Base-by-base conservation (phyloP, 345 rosid genomes). In the Turritis glabra region DNA sequence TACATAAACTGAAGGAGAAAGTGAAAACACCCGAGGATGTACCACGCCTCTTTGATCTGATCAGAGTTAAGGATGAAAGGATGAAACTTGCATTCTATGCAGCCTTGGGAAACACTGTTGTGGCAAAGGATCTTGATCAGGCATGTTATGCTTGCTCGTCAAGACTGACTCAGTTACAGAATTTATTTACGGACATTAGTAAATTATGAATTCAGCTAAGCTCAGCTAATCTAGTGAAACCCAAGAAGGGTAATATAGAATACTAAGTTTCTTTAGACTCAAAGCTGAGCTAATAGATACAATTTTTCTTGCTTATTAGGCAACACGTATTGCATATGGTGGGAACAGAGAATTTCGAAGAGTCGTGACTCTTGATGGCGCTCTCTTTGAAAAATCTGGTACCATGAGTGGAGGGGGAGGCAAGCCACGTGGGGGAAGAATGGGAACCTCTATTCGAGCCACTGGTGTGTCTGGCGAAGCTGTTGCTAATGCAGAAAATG, bases 361-460 rank as follows among this genome's bases (percentile, higher is more conserved):
- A 40, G 97, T 94, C 15, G 99, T 90, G 67, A 92, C 99, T 35
- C 90, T 95, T 58, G 97, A 95, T 56, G 99, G 99, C 53, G 90
- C 96, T 54, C 96, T 95, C 69, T 90, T 95, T 71, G 97, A 92
- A 84, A 89, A 86, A 80, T 90, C 97, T 77, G 99, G 99, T 67
- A 95, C 99, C 9, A 92, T 95, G 97, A 95, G 92, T 75, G 99
- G 99, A 50, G 98, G 98, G 21, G 99, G 99, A 84, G 76, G 85
- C 75, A 92, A 86, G 85, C 98, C 97, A 57, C 90, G 92, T 32
- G 97, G 97, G 54, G 97, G 99, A 52, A 94, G 86, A 86, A 94
- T 94, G 90, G 99, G 99, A 18, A 89, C 99, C 60, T 88, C 90
- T 75, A 82, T 94, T 85, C 92, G 93, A 72, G 84, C 88, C 35